Percentiles rank a stretch among this genome's conserved stretches.
Evolutionary conservation across 176 grass and related monocot species (phyloP).

Genomic region (Thalia dealbata): DNA sequence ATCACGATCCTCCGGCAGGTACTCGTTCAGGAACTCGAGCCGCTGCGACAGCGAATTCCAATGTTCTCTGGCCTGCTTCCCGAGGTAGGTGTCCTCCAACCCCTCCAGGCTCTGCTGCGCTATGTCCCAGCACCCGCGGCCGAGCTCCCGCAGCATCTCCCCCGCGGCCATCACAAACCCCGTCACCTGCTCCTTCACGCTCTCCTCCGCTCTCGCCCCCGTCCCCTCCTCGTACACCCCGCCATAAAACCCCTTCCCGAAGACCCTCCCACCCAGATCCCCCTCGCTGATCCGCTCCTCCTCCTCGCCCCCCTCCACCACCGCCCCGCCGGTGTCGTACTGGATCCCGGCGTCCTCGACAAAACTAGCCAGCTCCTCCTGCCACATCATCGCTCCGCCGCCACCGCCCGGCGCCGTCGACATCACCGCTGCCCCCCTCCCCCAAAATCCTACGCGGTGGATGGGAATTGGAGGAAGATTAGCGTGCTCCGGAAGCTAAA

Average conservation of each 20-base stretch:
- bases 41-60: conserved; percentile 32
- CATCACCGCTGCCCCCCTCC: not conserved
- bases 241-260: conserved; percentile 27
- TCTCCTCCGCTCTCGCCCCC: conserved; percentile 38
- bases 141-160: conserved; percentile 85
- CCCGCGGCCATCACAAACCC: conserved; percentile 65
- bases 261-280: conserved; percentile 1
- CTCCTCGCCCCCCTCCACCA: conserved; percentile 14
- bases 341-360: conserved; percentile 38
- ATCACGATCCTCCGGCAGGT: conserved; percentile 91
- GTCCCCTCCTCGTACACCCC: conserved; percentile 21
- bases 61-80: conserved; percentile 41
- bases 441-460: not conserved
- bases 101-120: conserved; percentile 57
- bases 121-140: conserved; percentile 68
- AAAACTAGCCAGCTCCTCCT: conserved; percentile 52
- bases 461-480: not conserved
- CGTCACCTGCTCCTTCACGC: conserved; percentile 69
- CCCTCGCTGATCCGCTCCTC: not conserved
- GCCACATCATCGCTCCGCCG: conserved; percentile 59
- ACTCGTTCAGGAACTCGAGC: conserved; percentile 92
- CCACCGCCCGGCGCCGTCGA: conserved; percentile 30
- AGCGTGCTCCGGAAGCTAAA: not conserved
- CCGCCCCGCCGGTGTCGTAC: conserved; percentile 14
- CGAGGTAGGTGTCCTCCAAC: conserved; percentile 70